Evolutionary conservation across 805 yeast genomes (phyloP), one percentile per base, ranked within the genome.

Genomic region (Schizosaccharomyces octosporus): DNA sequence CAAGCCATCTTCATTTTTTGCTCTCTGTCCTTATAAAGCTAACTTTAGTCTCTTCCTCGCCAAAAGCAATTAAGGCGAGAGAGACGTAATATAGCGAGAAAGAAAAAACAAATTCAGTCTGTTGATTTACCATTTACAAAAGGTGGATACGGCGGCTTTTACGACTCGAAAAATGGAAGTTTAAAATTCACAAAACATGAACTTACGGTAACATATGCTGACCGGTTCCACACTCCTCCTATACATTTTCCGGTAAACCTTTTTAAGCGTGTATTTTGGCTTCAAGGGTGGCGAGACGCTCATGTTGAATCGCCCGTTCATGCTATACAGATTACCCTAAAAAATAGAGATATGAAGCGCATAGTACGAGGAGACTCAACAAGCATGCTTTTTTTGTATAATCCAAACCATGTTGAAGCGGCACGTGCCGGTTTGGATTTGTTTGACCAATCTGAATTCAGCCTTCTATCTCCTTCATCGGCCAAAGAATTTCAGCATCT

Each of bases 101-200:
- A 45, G 27, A 45, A 45, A 7, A 45, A 45, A 45, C 21, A 9
- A 15, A 15, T 45, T 15, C 27, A 45, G 21, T n/a, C 27, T 4
- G 51, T 51, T 29, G 57, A 24, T 21, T 29, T 51, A 17, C 57
- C 57, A 17, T 51, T 51, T 29, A 51, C 57, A 24, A 29, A 24
- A 21, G 57, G 57, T 21, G 57, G 57, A 24, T 51, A 51, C 27
- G 57, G 57, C 6, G 57, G 57, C n/a, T 51, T 51, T 51, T 51
- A 51, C n/a, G 57, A 51, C 32, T 17, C 31, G 5, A 21, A 39
- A 9, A 17, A 17, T 51, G 57, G 57, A 9, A 19, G 57, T 15
- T 29, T 51, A 24, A 24, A 24, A 29, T 51, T 51, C 27, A 51
- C 57, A 24, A 51, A 21, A 9, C 57, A 51, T 9, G 36, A 24